Conservation (phyloP, 2,329 filamentous ascomycete species). For the Colletotrichum abscissum region DNA sequence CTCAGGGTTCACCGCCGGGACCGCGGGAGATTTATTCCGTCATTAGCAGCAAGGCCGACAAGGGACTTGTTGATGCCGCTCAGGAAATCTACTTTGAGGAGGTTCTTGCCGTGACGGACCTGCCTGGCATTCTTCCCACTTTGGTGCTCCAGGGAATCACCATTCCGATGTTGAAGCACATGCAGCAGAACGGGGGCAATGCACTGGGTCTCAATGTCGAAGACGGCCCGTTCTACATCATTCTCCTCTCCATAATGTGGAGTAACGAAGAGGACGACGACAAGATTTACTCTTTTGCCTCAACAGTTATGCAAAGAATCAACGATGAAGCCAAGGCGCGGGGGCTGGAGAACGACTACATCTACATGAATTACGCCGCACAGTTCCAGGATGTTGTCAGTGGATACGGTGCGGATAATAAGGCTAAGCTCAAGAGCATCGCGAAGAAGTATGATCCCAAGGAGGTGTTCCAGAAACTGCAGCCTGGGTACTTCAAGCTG, state of each 20-base stretch:
- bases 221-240: slow-evolving; percentile 40
- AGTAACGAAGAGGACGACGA: slow-evolving; percentile 35
- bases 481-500: slow-evolving; percentile 46
- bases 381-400: slow-evolving; percentile 50
- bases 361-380: slow-evolving; percentile 58
- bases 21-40: slow-evolving; percentile 39
- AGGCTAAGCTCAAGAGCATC: slow-evolving; percentile 43
- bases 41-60: slow-evolving; percentile 36
- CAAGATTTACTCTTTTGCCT: slow-evolving; percentile 36
- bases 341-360: slow-evolving; percentile 37
- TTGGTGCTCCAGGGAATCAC: slow-evolving; percentile 55
- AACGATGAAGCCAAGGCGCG: slow-evolving; percentile 29
- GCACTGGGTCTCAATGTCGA: slow-evolving; percentile 46
- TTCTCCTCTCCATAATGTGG: slow-evolving; percentile 40
- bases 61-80: slow-evolving; percentile 27
- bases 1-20: slow-evolving; percentile 33
- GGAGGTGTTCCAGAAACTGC: slow-evolving; percentile 46
- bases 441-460: slow-evolving; percentile 47
- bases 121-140: slow-evolving; percentile 41
- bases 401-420: slow-evolving; percentile 52
- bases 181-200: slow-evolving; percentile 52
- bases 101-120: slow-evolving; percentile 19
- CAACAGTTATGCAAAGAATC: slow-evolving; percentile 35
- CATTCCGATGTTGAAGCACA: slow-evolving; percentile 46
- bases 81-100: slow-evolving; percentile 33